A percentile compares a stretch with the other conserved stretches of the same genome.
Evolutionary conservation across 1,284 basidiomycete species (phyloP).

Genomic region (Ustilago sp.): DNA sequence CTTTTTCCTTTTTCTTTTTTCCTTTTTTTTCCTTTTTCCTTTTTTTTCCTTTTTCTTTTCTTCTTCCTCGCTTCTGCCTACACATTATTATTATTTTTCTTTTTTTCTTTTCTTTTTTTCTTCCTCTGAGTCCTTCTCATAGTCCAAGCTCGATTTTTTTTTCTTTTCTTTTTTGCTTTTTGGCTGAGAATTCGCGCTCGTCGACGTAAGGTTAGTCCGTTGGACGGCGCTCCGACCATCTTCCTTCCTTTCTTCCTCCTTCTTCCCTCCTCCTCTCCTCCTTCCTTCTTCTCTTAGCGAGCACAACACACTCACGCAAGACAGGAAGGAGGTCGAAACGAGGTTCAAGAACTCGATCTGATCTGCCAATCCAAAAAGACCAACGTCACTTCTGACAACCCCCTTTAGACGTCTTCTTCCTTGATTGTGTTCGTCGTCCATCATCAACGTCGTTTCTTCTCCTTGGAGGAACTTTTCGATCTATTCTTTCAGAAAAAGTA

Average conservation of each 20-base stretch:
- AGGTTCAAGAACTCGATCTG: conserved; percentile 53
- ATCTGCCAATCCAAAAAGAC: conserved; percentile 49
- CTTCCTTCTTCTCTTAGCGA: conserved; percentile 57
- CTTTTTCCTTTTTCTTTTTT: background rate
- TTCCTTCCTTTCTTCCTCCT: conserved; percentile 54
- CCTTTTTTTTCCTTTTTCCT: too few species aligned
- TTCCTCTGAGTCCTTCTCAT: background rate
- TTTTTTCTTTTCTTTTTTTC: background rate
- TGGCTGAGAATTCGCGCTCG: background rate
- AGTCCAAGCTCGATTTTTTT: background rate
- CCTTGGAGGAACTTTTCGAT: background rate
- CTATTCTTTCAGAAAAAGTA: background rate
- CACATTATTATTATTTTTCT: too few species aligned
- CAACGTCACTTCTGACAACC: conserved; percentile 37
- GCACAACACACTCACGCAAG: conserved; percentile 53
- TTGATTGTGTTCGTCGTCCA: conserved; percentile 50
- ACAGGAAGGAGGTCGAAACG: conserved; percentile 58
- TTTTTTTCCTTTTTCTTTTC: too few species aligned
- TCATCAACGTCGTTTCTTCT: conserved; percentile 23
- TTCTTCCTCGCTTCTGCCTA: too few species aligned
- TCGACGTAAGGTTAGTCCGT: conserved; percentile 30
- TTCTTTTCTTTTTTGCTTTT: background rate
- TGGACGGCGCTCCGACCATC: conserved; percentile 43
- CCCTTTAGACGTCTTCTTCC: conserved; percentile 27
- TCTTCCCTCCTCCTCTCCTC: conserved; percentile 44